Evolutionary conservation across 2,329 filamentous ascomycete species (phyloP), one percentile per base, ranked within the genome.

Genomic region (Onygenales sp.): DNA sequence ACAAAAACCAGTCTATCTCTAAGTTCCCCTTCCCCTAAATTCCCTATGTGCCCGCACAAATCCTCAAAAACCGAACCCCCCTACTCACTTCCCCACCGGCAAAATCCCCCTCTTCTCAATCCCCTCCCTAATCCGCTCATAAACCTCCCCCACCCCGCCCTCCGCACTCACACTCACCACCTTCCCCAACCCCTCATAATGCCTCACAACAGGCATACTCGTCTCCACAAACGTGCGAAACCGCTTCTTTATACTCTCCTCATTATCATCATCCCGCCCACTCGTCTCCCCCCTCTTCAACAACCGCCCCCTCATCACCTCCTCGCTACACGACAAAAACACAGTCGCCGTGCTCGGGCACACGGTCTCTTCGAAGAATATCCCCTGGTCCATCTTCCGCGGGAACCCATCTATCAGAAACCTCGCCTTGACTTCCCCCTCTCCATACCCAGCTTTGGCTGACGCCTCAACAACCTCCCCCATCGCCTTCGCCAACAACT

Each of bases 161-260:
- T 83, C 85, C 33, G 91, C 88, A 62, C 85, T 77, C 44, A 97
- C 79, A 74, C 84, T 87, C 68, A 95, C 81, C 13, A 97, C 89
- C 67, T 85, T 84, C 62, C 81, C 83, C 72, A 91, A 77, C 63
- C 77, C 77, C 65, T 86, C 84, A 69, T 87, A 97, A 68, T 88
- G 82, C 62, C 95, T 80, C 52, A 98, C 89, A 46, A 97, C 93
- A 31, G 93, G 93, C 92, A 97, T 96, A 74, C 89, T 95, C 2
- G 90, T 95, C 73, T 97, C 90, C 63, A 94, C 77, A 67, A 97
- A 98, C 3, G 86, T 91, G 67, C 83, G 84, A 79, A 98, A 98
- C 54, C 93, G 82, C 84, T 98, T 98, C 76, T 87, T 86, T 70
- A 97, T 98, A 65, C 85, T 90, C 73, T 95, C 93, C 53, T 84